Conservation (phyloP, 306 rosid genomes). For the Acacia melanoxylon region DNA sequence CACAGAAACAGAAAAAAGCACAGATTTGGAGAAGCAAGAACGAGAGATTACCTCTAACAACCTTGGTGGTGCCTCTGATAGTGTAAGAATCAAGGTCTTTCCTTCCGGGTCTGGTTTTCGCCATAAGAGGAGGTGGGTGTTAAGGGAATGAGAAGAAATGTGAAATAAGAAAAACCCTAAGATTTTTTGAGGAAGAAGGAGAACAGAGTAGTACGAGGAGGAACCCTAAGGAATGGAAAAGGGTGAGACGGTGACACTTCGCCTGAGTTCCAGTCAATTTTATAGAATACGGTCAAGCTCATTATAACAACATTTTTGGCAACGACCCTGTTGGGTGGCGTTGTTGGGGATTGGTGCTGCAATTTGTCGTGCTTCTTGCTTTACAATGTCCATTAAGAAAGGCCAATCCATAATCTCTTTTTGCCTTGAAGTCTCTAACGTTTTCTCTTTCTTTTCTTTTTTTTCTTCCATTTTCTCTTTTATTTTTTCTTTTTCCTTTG, state of each 20-base stretch:
- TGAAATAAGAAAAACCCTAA: slow-evolving; percentile 32
- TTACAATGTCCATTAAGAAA: not conserved
- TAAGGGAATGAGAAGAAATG: not conserved
- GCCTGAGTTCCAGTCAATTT: slow-evolving; percentile 34
- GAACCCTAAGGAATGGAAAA: slow-evolving; percentile 31
- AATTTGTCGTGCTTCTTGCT: not conserved
- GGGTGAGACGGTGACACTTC: slow-evolving; percentile 31
- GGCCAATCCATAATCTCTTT: not conserved
- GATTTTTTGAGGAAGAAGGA: not conserved
- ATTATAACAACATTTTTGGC: slow-evolving; percentile 7
- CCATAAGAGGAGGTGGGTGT: slow-evolving; percentile 44
- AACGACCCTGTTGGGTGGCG: not conserved
- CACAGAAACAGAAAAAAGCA: not conserved
- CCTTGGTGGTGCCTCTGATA: slow-evolving; percentile 72
- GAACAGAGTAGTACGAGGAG: not conserved
- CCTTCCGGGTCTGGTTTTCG: slow-evolving; percentile 64
- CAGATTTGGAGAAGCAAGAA: not conserved
- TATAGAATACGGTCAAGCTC: slow-evolving; percentile 24
- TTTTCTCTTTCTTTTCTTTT: not conserved
- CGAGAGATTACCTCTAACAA: slow-evolving; percentile 58
- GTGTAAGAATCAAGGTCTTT: slow-evolving; percentile 70
- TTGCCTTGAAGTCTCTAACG: not conserved
- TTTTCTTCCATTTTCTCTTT: not conserved
- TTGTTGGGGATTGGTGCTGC: not conserved
- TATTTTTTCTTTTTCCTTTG: not conserved